Base-by-base conservation (phyloP, 805 yeast species). In the Cyberlindnera mrakii region DNA sequence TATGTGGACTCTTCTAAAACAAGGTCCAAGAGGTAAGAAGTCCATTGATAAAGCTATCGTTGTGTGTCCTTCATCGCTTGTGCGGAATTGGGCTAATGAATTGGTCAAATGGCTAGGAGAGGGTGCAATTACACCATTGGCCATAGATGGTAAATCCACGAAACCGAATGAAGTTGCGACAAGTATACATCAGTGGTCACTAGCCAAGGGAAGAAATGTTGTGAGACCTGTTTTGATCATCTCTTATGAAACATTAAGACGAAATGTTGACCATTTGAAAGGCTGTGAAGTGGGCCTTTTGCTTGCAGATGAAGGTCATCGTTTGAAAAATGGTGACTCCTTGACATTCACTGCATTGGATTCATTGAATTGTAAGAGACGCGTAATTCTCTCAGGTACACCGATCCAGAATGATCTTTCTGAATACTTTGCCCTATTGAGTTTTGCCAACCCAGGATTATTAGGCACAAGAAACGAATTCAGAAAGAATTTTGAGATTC, bases 51-150 rank as follows among this genome's bases (percentile, higher is more conserved):
- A 93, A 62, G 84, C 91, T 51, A 82, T 91, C 40, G 88, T 91
- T 46, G 97, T 89, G 1, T 91, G 99, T 59, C 99, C 99, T 1
- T 87, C 96, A 0, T 85, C 96, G 9, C 69, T 91, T 53, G 99
- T 91, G 27, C 74, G 88, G 45, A 91, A 91, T 57, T 91, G 99
- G 99, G 98, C 98, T 1, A 91, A 93, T 59, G 99, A 91, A 64
- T 77, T 91, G 41, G 77, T 80, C 33, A 91, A 91, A 63, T 91
- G 99, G 99, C 70, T 91, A 17, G 99, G 99, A 0, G 85, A 83
- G 51, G 96, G 93, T n/a, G 78, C 85, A 0, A 59, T 91, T 7
- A 80, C 93, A 2, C 93, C 97, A 0, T 67, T 93, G 42, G 96
- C 97, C 0, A 80, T 87, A 13, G 98, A 93, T 60, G 99, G 99